Evolutionary conservation across 768 basidiomycete genomes (phyloP).

Genomic region (Sporobolomyces pararoseus): DNA sequence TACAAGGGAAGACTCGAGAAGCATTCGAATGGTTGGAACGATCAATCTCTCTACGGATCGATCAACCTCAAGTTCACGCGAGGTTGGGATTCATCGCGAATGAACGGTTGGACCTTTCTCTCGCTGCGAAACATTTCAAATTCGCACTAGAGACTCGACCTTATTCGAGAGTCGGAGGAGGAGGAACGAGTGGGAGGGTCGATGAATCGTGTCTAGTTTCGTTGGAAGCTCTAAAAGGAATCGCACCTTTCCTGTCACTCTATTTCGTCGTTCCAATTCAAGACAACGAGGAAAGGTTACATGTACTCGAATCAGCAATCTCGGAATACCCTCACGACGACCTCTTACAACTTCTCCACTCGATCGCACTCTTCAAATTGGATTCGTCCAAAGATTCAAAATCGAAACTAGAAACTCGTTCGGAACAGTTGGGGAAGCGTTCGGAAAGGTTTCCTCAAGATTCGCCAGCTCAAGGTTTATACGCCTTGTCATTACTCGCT

Average conservation of each 20-base stretch:
- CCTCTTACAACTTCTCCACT: slow-evolving; percentile 17
- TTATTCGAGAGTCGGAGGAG: too few species aligned
- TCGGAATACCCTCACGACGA: slow-evolving; percentile 16
- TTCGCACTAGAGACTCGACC: not conserved
- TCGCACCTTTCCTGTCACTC: slow-evolving; percentile 14
- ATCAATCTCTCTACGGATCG: slow-evolving; percentile 6
- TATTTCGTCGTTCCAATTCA: slow-evolving; percentile 3
- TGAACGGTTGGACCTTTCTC: slow-evolving; percentile 18
- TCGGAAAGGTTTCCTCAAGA: slow-evolving; percentile 3
- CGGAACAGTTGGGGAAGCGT: not conserved
- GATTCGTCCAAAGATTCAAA: not conserved
- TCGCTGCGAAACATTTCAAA: not conserved
- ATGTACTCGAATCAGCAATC: slow-evolving; percentile 13
- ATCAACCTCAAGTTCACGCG: slow-evolving; percentile 36
- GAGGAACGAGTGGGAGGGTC: not conserved
- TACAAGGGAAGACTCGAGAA: not conserved
- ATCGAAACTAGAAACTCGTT: not conserved
- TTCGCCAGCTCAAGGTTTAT: slow-evolving; percentile 3
- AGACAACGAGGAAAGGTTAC: not conserved
- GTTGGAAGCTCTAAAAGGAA: slow-evolving; percentile 11
- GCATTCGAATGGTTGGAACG: not conserved
- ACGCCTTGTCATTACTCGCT: slow-evolving; percentile 1
- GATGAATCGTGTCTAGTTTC: not conserved
- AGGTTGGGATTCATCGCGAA: slow-evolving; percentile 31
- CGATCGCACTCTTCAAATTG: not conserved